Base-by-base conservation (phyloP, 345 rosid genomes). In the Melaleuca alternifolia region DNA sequence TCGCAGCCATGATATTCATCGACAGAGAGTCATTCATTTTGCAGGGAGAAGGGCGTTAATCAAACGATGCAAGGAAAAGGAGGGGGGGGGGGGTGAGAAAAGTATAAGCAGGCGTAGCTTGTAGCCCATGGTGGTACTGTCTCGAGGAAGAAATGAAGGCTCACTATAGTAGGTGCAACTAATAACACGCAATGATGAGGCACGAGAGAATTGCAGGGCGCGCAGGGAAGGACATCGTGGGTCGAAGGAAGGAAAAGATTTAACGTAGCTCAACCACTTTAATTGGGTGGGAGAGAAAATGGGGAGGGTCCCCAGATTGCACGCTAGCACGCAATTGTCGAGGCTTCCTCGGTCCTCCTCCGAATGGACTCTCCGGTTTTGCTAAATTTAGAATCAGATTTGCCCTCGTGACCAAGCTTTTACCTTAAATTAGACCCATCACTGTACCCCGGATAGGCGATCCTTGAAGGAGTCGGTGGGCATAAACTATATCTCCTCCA, bases 181-280 rank as follows among this genome's bases (percentile, higher is more conserved):
- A 83, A 83, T 83, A 54, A 51, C 18, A 15, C 44, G 57, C 61
- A 51, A 30, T 18, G 57, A 18, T 13, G 24, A 71, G 81, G 81
- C 81, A 71, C 33, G 0, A 21, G 23, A 20, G 37, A 26, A 71
- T 37, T 59, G 71, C 71, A 59, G 37, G 9, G 71, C 37, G 18
- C 33, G 71, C 3, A 15, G 37, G 33, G 79, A 37, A 71, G 48
- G 48, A 33, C 11, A 71, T 71, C 11, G 79, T 18, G 79, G 48
- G 79, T 71, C 48, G 37, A 71, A 52, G 8, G 50, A 83, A 85
- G 76, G 86, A 86, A 83, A 71, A 83, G 75, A 71, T 86, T 86
- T 5, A 37, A 71, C 81, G 86, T 89, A 86, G 92, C 90, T 91
- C 89, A 91, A 91, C 92, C 54, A 91, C 91, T 86, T 87, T 23